Conservation (phyloP, 305 asterid genomes). For the Fraxinus latifolia region DNA sequence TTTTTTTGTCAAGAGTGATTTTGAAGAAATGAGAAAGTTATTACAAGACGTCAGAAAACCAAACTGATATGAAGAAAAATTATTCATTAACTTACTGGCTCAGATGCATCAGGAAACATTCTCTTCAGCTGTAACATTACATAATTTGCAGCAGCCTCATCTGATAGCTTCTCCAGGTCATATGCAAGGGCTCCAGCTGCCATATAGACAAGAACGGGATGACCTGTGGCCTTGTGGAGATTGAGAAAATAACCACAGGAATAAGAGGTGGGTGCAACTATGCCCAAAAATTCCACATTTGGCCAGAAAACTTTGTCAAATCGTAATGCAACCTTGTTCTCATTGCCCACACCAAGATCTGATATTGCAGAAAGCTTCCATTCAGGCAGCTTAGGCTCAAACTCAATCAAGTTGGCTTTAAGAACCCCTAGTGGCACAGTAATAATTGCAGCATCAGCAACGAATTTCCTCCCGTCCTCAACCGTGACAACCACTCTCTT, state of each 20-base stretch:
- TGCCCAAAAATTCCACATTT: conserved; percentile 76
- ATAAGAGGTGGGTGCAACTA: conserved; percentile 77
- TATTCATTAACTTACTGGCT: conserved; percentile 61
- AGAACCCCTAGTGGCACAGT: conserved; percentile 91
- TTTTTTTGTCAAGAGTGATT: not conserved
- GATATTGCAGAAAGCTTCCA: conserved; percentile 92
- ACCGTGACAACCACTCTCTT: conserved; percentile 63
- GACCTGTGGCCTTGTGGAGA: conserved; percentile 92
- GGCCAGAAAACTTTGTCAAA: conserved; percentile 92
- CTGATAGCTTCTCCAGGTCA: conserved; percentile 88
- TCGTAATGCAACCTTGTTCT: conserved; percentile 74
- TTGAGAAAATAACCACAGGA: conserved; percentile 91
- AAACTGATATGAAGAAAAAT: not conserved
- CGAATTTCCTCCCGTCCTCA: conserved; percentile 71
- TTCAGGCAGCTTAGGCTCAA: conserved; percentile 88
- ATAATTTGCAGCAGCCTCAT: conserved; percentile 62
- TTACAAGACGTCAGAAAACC: not conserved
- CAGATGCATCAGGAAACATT: conserved; percentile 79
- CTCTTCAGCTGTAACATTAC: conserved; percentile 80
- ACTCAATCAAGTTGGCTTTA: conserved; percentile 70
- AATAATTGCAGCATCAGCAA: conserved; percentile 82
- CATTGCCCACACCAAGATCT: conserved; percentile 95
- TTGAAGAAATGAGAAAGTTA: not conserved
- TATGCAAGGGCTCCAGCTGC: conserved; percentile 87
- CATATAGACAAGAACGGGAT: conserved; percentile 90